Evolutionary conservation across 495 filamentous ascomycete species (phyloP).

Genomic region (Aspergillus conjunctus): DNA sequence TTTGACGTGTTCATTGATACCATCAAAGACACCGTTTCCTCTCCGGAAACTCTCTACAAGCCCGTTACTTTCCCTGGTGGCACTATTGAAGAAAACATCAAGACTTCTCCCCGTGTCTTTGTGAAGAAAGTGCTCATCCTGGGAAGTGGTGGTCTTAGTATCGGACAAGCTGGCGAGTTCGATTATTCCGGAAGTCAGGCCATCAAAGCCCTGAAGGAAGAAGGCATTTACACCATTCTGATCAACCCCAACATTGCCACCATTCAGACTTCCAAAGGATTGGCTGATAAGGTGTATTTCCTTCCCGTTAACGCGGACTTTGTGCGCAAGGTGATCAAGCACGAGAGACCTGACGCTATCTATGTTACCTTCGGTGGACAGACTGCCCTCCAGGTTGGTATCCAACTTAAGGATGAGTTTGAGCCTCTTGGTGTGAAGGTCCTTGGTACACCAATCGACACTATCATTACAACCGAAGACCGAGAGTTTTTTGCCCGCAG

Average conservation of each 20-base stretch:
- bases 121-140: slow-evolving; percentile 98
- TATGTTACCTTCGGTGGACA: slow-evolving; percentile 97
- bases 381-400: slow-evolving; percentile 91
- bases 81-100: slow-evolving; percentile 71
- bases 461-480: slow-evolving; percentile 97
- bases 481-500: slow-evolving; percentile 94
- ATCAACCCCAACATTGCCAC: slow-evolving; percentile 99
- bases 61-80: slow-evolving; percentile 88
- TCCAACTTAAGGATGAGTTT: slow-evolving; percentile 95
- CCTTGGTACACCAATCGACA: slow-evolving; percentile 93
- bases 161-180: slow-evolving; percentile 98
- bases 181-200: slow-evolving; percentile 95
- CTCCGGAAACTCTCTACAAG: slow-evolving; percentile 61
- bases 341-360: slow-evolving; percentile 93
- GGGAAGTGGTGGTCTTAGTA: slow-evolving; percentile 92
- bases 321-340: slow-evolving; percentile 94
- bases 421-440: slow-evolving; percentile 87
- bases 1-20: slow-evolving; percentile 96
- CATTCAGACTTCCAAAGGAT: slow-evolving; percentile 93
- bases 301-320: slow-evolving; percentile 95
- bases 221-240: slow-evolving; percentile 90
- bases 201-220: slow-evolving; percentile 95
- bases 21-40: slow-evolving; percentile 65
- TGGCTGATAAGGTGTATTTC: slow-evolving; percentile 98
- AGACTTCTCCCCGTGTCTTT: slow-evolving; percentile 70